Conservation (phyloP, 1,284 basidiomycete species). For the Erythrobasidium hasegawianum region DNA sequence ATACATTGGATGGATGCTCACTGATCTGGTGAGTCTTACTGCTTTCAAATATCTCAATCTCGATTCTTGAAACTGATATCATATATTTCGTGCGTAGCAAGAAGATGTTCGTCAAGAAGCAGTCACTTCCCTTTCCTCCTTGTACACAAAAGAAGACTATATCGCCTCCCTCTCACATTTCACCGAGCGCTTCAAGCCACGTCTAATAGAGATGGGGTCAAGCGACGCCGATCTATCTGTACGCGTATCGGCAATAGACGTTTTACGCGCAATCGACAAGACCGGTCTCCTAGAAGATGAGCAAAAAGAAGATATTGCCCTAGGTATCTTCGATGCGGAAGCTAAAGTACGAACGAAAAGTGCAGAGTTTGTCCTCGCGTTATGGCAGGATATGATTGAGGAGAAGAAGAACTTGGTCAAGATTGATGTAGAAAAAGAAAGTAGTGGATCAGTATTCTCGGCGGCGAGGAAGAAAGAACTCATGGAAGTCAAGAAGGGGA, state of each 20-base stretch:
- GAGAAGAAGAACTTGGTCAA: conserved; percentile 51
- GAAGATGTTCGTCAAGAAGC: conserved; percentile 82
- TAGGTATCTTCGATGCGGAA: conserved; percentile 84
- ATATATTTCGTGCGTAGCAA: too few relatives aligned
- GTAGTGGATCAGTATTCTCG: conserved; percentile 32
- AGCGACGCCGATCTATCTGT: conserved; percentile 80
- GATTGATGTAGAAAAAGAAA: conserved; percentile 41
- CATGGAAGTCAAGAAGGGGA: conserved; percentile 48
- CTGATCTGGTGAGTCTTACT: conserved; percentile 59
- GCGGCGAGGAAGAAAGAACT: conserved; percentile 39
- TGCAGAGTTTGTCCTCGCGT: conserved; percentile 69
- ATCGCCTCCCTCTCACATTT: conserved; percentile 72
- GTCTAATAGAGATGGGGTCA: conserved; percentile 76
- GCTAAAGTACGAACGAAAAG: conserved; percentile 75
- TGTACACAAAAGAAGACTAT: conserved; percentile 75
- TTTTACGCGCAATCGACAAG: conserved; percentile 74
- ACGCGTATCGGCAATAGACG: conserved; percentile 76
- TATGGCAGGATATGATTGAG: conserved; percentile 73
- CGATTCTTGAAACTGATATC: too few relatives aligned
- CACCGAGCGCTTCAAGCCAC: conserved; percentile 84
- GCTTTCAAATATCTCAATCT: too few relatives aligned
- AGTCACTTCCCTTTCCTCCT: conserved; percentile 70
- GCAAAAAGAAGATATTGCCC: conserved; percentile 66
- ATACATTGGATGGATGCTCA: conserved; percentile 94
- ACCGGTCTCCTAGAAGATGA: conserved; percentile 80